Conservation (phyloP, 2,329 filamentous ascomycete genomes). For the Colletotrichum theobromicola region DNA sequence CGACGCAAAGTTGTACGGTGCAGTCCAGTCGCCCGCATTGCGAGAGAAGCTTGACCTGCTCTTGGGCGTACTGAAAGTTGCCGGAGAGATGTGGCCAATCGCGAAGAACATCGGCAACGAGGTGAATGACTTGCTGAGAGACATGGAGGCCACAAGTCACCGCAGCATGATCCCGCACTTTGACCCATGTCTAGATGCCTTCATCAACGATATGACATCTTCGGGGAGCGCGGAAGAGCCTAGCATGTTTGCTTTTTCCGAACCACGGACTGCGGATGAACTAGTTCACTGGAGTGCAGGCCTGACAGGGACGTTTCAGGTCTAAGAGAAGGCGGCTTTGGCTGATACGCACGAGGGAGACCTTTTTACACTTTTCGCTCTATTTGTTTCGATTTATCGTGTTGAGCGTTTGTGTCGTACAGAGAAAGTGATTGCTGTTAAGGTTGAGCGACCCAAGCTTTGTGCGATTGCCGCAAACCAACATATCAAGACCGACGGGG, state of each 20-base stretch:
- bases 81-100: constrained; percentile 38
- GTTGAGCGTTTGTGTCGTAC: not conserved
- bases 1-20: constrained; percentile 36
- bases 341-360: not conserved
- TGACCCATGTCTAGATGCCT: not conserved
- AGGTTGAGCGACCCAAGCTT: not conserved
- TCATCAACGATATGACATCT: constrained; percentile 4
- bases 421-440: not conserved
- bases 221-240: not conserved
- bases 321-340: not conserved
- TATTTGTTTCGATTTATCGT: not conserved
- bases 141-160: not conserved
- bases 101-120: constrained; percentile 29
- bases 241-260: not conserved
- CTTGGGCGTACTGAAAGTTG: constrained; percentile 31
- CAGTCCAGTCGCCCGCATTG: constrained; percentile 33
- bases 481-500: not conserved
- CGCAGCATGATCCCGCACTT: not conserved
- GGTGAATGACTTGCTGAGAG: constrained; percentile 1
- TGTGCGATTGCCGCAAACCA: not conserved
- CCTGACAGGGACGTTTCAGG: not conserved
- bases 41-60: constrained; percentile 35
- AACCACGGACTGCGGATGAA: not conserved
- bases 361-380: not conserved
- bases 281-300: constrained; percentile 6